phyloP scores from a whole-genome alignment of 2,329 filamentous ascomycete genomes.

The Sporothrix variecibatus region DNA sequence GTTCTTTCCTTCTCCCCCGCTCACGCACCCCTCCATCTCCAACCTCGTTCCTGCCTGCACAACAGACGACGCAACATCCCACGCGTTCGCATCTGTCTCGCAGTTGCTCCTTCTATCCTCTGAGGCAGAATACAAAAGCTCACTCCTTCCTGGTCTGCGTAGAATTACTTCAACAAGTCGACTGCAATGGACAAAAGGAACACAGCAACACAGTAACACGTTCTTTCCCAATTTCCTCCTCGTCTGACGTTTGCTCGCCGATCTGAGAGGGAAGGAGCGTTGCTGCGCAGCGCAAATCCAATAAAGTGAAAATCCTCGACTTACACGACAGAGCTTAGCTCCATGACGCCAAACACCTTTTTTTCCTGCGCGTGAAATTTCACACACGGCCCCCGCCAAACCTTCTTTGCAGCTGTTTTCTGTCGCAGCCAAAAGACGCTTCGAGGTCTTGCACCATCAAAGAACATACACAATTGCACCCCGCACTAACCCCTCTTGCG shows the following conservation, averaged over 20 bases:
- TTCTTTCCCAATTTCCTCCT: neutral
- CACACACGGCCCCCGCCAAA: neutral
- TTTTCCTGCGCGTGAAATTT: conserved; percentile 1
- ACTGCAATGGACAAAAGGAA: neutral
- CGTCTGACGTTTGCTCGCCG: conserved; percentile 2
- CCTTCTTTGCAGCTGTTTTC: neutral
- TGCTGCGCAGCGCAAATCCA: conserved; percentile 6
- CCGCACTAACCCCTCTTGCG: conserved; percentile 28
- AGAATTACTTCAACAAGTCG: neutral
- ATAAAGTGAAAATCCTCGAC: neutral
- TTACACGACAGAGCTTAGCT: conserved; percentile 22
- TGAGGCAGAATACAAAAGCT: neutral
- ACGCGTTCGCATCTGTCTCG: conserved; percentile 1
- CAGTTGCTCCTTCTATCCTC: neutral
- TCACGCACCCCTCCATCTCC: neutral
- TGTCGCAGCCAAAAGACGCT: neutral
- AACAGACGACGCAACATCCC: neutral
- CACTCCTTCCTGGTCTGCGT: neutral
- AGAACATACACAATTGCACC: conserved; percentile 16
- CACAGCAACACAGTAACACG: neutral
- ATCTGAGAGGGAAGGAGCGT: conserved; percentile 2
- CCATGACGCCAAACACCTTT: conserved; percentile 2
- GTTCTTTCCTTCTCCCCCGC: neutral
- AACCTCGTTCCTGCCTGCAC: conserved; percentile 4
- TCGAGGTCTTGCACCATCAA: conserved; percentile 1